Base-by-base conservation (phyloP, 192 early-diverging fungal species). In the Backusella mclennaniae region DNA sequence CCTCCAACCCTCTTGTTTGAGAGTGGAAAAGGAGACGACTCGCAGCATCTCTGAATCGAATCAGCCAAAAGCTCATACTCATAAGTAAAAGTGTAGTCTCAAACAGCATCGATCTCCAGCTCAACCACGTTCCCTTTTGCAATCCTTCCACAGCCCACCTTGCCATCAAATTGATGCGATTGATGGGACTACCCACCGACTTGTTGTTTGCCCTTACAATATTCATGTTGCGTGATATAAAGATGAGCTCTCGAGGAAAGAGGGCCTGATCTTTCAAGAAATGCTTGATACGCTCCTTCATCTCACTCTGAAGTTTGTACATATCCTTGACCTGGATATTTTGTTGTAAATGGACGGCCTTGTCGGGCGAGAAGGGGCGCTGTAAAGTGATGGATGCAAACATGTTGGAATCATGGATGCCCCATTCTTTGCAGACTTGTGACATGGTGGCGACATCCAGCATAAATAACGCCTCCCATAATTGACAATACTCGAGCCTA, bases 201-300 rank as follows among this genome's bases (percentile, higher is more conserved):
- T 94, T 94, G 84, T 98, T 98, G 73, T 93, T 92, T n/a, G 94
- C 89, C 1, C 93, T 86, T 41, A 92, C 90, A 56, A 93, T 91
- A 73, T 95, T 95, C 90, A 97, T 92, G 74, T 97, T 97, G 42
- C 96, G 84, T 11, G 90, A 90, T 33, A 98, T 84, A 80, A 98
- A 97, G 38, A 98, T 95, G 11, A 98, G 83, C 82, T 96, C 97
- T 42, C 90, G 92, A 41, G 97, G 97, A 41, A 98, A 78, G 6
- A 82, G 77, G 38, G 88, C 88, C 46, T 93, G 88, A 46, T 94
- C 85, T 31, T 80, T 78, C 53, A 98, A 82, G 38, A 96, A 96
- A 2, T 91, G 77, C 35, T 90, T 86, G 6, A 94, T 87, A 6
- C 89, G 84, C 15, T 90, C 84, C 83, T 97, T 96, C 49, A 93